Percentiles rank a stretch among this genome's conserved stretches.
Conservation (phyloP, 1,139 yeast species). For the Suhomyces coccinellae region DNA sequence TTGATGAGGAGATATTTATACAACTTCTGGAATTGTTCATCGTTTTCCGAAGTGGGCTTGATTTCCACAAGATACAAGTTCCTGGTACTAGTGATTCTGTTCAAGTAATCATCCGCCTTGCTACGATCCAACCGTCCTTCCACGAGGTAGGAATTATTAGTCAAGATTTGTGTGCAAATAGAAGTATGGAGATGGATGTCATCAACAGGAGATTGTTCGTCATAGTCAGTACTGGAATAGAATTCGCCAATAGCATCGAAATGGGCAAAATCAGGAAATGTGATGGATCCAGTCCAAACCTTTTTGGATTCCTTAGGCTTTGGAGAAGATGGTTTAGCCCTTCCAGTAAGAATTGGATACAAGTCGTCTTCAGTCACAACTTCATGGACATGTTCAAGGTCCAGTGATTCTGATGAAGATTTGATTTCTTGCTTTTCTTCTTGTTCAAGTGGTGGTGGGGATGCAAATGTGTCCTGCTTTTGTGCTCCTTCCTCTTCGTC, state of each 20-base stretch:
- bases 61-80: slow-evolving; percentile 53
- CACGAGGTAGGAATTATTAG: slow-evolving; percentile 40
- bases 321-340: background rate
- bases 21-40: slow-evolving; percentile 44
- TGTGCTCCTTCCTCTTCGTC: slow-evolving; percentile 11
- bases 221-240: slow-evolving; percentile 37
- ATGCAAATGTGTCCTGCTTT: background rate
- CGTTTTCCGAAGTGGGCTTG: slow-evolving; percentile 23
- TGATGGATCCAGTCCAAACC: slow-evolving; percentile 58
- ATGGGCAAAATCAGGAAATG: slow-evolving; percentile 55
- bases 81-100: slow-evolving; percentile 48
- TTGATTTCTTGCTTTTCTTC: slow-evolving; percentile 6
- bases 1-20: slow-evolving; percentile 53
- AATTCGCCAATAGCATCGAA: slow-evolving; percentile 48
- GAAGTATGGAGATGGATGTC: slow-evolving; percentile 29
- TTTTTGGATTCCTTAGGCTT: background rate
- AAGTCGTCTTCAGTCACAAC: slow-evolving; percentile 11
- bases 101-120: slow-evolving; percentile 59
- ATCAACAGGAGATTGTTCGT: slow-evolving; percentile 9
- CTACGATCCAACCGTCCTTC: slow-evolving; percentile 62
- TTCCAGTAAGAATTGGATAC: slow-evolving; percentile 9
- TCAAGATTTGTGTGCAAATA: slow-evolving; percentile 33
- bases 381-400: slow-evolving; percentile 13
- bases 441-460: background rate
- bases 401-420: slow-evolving; percentile 10